phyloP scores from a whole-genome alignment of 306 rosid species.

The Vicia faba region DNA sequence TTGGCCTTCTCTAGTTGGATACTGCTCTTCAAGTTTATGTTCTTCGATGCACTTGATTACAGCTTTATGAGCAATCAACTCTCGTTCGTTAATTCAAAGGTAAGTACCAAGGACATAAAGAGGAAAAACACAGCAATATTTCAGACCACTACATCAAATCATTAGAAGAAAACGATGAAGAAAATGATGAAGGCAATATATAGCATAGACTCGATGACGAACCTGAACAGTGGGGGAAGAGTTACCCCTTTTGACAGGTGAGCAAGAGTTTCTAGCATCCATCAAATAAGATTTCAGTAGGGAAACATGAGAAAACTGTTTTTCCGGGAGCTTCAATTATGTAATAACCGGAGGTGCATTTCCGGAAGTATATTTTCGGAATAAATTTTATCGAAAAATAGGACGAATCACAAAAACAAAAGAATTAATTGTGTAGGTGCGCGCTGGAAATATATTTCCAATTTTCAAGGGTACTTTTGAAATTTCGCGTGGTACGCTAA shows the following conservation, averaged over 20 bases:
- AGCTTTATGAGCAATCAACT: constrained; percentile 83
- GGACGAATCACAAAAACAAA: too few species aligned
- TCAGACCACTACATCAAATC: too few species aligned
- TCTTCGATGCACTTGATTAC: constrained; percentile 89
- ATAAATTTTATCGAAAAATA: too few species aligned
- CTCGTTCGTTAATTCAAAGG: constrained; percentile 66
- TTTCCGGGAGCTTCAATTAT: too few species aligned
- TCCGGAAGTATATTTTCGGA: too few species aligned
- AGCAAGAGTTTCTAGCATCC: constrained; percentile 80
- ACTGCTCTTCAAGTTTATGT: constrained; percentile 85
- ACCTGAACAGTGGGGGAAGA: constrained; percentile 84
- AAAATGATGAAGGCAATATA: neutral
- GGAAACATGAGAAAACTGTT: constrained; percentile 75
- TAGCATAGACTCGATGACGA: constrained; percentile 19
- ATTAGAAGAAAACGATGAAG: too few species aligned
- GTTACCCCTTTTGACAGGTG: constrained; percentile 74
- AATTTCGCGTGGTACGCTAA: too few species aligned
- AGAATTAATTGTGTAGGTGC: too few species aligned
- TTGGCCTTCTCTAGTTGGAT: constrained; percentile 86
- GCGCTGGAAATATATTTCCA: too few species aligned
- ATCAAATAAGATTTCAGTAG: constrained; percentile 83
- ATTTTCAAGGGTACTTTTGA: too few species aligned
- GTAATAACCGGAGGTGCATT: too few species aligned
- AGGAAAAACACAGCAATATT: too few species aligned
- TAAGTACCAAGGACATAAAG: neutral